phyloP scores from a whole-genome alignment of 2,329 filamentous ascomycete genomes.

The Cordyceps farinosa region DNA sequence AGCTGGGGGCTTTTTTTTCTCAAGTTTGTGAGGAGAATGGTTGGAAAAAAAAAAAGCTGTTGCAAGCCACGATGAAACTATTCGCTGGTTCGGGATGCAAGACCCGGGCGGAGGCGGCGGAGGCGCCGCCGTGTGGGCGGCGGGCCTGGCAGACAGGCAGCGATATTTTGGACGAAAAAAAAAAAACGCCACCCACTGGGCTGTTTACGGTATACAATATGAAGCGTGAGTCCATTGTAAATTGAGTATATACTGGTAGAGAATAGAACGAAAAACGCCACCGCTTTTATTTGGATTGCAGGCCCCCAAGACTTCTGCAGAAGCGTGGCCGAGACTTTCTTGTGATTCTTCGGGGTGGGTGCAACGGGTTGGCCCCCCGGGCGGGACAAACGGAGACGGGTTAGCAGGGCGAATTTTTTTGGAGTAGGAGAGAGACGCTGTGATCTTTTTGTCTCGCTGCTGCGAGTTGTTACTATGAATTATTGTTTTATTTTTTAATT shows the following conservation, averaged over 20 bases:
- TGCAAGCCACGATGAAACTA: conserved; percentile 14
- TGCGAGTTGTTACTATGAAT: too few species aligned
- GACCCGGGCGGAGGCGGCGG: conserved; percentile 8
- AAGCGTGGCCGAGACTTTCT: background rate
- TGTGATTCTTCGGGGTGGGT: background rate
- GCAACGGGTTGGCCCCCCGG: too few species aligned
- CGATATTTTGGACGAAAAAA: background rate
- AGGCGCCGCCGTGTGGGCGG: background rate
- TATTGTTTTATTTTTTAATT: background rate
- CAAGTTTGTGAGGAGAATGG: too few species aligned
- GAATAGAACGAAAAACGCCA: background rate
- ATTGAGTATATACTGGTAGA: background rate
- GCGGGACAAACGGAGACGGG: background rate
- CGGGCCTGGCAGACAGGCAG: background rate
- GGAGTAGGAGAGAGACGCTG: too few species aligned
- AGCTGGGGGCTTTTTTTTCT: too few species aligned
- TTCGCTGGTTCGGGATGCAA: conserved; percentile 16
- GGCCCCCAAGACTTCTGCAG: background rate
- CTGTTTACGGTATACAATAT: conserved; percentile 6
- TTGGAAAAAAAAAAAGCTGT: background rate
- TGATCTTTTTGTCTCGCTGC: too few species aligned
- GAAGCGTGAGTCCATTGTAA: background rate
- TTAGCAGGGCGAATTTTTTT: background rate
- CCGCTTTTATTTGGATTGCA: background rate
- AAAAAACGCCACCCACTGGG: background rate